phyloP scores from a whole-genome alignment of 2,329 filamentous ascomycete species.

The Onygenales sp. region DNA sequence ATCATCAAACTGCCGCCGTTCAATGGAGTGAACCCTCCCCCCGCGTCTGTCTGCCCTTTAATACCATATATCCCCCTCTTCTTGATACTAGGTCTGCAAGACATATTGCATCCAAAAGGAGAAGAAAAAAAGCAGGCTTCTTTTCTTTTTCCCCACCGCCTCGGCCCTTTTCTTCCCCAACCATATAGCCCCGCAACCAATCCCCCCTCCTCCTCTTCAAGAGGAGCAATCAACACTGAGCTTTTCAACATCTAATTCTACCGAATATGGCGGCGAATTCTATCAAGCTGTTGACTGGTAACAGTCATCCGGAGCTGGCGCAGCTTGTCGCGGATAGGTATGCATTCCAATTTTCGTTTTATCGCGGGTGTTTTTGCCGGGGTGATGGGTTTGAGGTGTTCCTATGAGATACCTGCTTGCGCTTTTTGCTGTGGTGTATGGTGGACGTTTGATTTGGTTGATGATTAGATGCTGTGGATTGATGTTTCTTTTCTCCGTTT shows the following conservation, averaged over 20 bases:
- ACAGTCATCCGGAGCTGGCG: constrained; percentile 64
- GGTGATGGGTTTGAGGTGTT: no score
- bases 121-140: no score
- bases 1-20: background rate
- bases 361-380: background rate
- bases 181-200: no score
- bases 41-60: no score
- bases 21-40: no score
- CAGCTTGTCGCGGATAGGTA: constrained; percentile 60
- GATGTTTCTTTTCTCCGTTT: no score
- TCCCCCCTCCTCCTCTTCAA: background rate
- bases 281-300: constrained; percentile 66
- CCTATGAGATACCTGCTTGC: background rate
- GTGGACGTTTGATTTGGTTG: background rate
- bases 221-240: background rate
- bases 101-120: no score
- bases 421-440: background rate
- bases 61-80: no score
- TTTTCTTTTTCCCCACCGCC: no score
- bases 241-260: background rate
- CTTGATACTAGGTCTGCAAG: no score
- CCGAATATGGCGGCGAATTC: constrained; percentile 58
- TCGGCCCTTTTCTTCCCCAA: no score
- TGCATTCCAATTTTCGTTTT: constrained; percentile 15
- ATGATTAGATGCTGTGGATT: no score